Evolutionary conservation across 148 eudicot genomes (phyloP).

Genomic region (Agrostemma githago): DNA sequence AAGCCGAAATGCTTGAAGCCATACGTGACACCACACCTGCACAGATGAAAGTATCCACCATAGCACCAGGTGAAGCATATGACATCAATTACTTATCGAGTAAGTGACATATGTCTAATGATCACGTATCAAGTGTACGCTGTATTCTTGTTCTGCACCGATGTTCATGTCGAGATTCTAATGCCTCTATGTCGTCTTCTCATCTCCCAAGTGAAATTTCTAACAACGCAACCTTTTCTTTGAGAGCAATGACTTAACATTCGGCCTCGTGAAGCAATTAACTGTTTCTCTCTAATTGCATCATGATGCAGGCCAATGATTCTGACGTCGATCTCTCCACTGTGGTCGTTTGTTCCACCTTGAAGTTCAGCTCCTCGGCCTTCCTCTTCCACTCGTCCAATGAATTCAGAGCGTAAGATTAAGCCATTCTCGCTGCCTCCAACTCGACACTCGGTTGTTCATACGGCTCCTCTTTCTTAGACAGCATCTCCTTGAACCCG

Average conservation of each 20-base stretch:
- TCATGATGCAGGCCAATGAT: slow-evolving; percentile 64
- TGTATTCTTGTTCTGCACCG: too few relatives aligned
- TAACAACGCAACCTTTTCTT: slow-evolving; percentile 68
- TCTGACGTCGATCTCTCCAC: slow-evolving; percentile 82
- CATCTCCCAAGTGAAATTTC: slow-evolving; percentile 59
- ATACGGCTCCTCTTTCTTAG: slow-evolving; percentile 48
- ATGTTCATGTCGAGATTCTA: slow-evolving; percentile 39
- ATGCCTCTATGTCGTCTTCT: slow-evolving; percentile 61
- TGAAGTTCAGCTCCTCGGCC: slow-evolving; percentile 55
- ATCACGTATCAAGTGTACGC: too few relatives aligned
- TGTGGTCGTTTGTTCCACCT: slow-evolving; percentile 50
- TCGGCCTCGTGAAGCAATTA: slow-evolving; percentile 72
- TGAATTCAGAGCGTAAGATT: slow-evolving; percentile 60
- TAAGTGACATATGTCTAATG: too few relatives aligned
- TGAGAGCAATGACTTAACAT: slow-evolving; percentile 56
- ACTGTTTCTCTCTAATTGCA: slow-evolving; percentile 78
- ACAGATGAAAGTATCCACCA: too few relatives aligned
- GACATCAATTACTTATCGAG: neutral
- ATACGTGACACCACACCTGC: too few relatives aligned
- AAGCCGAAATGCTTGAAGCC: too few relatives aligned
- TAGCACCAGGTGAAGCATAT: neutral
- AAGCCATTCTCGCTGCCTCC: slow-evolving; percentile 82
- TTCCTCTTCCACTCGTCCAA: slow-evolving; percentile 60
- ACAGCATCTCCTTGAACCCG: slow-evolving; percentile 44
- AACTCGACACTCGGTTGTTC: slow-evolving; percentile 72